Evolutionary conservation across 768 basidiomycete genomes (phyloP), one percentile per base, ranked within the genome.

Genomic region (Lanmaoa rubissima): DNA sequence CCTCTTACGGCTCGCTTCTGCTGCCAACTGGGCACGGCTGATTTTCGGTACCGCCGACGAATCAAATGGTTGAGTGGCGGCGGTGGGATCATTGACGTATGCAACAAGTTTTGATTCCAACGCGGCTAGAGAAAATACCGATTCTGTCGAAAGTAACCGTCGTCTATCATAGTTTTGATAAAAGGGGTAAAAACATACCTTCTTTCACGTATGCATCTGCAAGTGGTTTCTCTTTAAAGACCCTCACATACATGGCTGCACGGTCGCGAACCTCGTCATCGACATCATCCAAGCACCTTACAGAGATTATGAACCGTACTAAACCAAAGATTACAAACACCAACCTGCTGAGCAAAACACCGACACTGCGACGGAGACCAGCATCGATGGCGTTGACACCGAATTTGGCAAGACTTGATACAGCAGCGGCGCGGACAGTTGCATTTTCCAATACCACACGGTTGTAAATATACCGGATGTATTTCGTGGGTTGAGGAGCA

Each of bases 401-500:
- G 63, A 99, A 98, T 76, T 98, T 98, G 51, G 94, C 97, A 70
- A 99, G 76, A 65, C 90, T 92, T 19, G 92, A 80, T 11, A 99
- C 96, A 24, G 97, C 97, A 1, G 97, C 97, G 19, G 97, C 96
- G 59, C 97, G 82, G 49, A 99, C 97, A 45, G 95, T 94, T 6
- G 97, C 94, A 65, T 98, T 99, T 75, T 99, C 97, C 65, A 99
- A 77, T 16, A 99, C 94, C 24, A 99, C 97, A 31, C 97, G 94
- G 75, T 99, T 99, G 76, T 99, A 99, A 69, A 99, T 99, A 79
- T 95, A 98, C 43, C 97, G 90, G 70, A 99, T 99, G 71, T 96
- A 99, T 75, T 98, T 98, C 50, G 93, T 88, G 12, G 97, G 97
- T 72, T 97, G 91, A n/a, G 89, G 86, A 31, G 95, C 88, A 70